Evolutionary conservation across 352 stramenopile species (phyloP).

Genomic region (Globisporangium uncinulatum): DNA sequence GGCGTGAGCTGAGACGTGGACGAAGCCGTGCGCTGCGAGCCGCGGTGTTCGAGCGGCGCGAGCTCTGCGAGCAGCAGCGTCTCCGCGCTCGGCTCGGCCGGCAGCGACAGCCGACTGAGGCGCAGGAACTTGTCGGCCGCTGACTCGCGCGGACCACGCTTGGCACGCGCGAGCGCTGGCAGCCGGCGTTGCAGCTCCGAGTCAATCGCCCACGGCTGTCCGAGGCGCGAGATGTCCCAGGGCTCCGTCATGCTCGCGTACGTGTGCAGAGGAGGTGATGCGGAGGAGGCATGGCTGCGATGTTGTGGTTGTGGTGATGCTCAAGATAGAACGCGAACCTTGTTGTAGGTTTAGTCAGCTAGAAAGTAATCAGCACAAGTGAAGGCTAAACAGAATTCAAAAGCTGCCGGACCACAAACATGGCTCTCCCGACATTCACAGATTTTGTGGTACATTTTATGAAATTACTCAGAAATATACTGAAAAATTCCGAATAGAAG

Average conservation of each 20-base stretch:
- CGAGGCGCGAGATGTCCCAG: conserved; percentile 72
- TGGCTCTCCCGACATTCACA: too few relatives aligned
- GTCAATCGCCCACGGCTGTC: conserved; percentile 74
- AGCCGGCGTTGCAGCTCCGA: conserved; percentile 46
- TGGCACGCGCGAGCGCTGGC: conserved; percentile 47
- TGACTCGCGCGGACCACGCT: conserved; percentile 39
- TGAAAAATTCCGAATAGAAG: too few relatives aligned
- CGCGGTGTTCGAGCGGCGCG: conserved; percentile 16
- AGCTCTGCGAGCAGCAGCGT: conserved; percentile 22
- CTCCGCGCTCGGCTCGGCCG: conserved; percentile 19
- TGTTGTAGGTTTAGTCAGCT: too few relatives aligned
- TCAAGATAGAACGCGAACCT: neutral
- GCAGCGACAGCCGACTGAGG: conserved; percentile 49
- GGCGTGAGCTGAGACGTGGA: conserved; percentile 22
- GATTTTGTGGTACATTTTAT: too few relatives aligned
- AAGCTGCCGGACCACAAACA: too few relatives aligned
- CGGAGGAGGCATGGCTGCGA: neutral
- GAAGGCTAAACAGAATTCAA: too few relatives aligned
- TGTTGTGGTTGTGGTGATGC: neutral
- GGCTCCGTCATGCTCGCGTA: conserved; percentile 1
- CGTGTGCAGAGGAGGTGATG: neutral
- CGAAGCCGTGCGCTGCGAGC: conserved; percentile 24
- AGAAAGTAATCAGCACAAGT: too few relatives aligned
- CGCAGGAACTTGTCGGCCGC: conserved; percentile 58
- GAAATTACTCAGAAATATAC: too few relatives aligned